A percentile compares a stretch with the other conserved stretches of the same genome.
Conservation (phyloP, 495 filamentous ascomycete species). For the Elaphomyces granulatus region DNA sequence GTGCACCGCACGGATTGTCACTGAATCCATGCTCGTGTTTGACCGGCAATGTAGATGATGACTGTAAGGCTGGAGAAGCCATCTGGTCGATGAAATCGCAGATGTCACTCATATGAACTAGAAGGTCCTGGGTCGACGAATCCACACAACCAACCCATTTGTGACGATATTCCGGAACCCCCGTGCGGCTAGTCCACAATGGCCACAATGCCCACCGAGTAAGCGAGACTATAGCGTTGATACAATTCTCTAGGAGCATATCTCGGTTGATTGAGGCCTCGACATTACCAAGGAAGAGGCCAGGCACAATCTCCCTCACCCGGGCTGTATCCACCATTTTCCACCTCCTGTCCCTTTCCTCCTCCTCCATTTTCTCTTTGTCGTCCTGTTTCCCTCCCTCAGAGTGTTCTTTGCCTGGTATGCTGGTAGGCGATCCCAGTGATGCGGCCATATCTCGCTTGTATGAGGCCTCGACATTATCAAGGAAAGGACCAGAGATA, state of each 20-base stretch:
- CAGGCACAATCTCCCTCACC: constrained; percentile 22
- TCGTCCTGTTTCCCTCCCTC: too few species aligned
- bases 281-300: constrained; percentile 24
- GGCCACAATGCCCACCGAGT: constrained; percentile 16
- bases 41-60: constrained; percentile 8
- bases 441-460: constrained; percentile 13
- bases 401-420: too few species aligned
- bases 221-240: constrained; percentile 25
- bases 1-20: constrained; percentile 4
- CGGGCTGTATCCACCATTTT: constrained; percentile 9
- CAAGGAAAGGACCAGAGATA: constrained; percentile 22
- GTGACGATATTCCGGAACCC: constrained; percentile 18
- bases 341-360: constrained; percentile 13
- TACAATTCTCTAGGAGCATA: constrained; percentile 18
- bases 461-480: constrained; percentile 17
- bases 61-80: constrained; percentile 11
- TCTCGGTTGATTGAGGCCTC: constrained; percentile 13
- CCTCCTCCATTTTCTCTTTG: background rate
- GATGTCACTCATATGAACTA: constrained; percentile 17
- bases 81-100: constrained; percentile 30
- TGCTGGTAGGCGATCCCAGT: too few species aligned
- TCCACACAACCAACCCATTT: constrained; percentile 23
- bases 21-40: constrained; percentile 6
- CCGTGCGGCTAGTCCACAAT: constrained; percentile 14
- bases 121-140: constrained; percentile 21